These are phyloP conservation scores for Thalia dealbata DNA, from an alignment of 176 grass and related monocot genomes.

Conservation along the genomic window DNA sequence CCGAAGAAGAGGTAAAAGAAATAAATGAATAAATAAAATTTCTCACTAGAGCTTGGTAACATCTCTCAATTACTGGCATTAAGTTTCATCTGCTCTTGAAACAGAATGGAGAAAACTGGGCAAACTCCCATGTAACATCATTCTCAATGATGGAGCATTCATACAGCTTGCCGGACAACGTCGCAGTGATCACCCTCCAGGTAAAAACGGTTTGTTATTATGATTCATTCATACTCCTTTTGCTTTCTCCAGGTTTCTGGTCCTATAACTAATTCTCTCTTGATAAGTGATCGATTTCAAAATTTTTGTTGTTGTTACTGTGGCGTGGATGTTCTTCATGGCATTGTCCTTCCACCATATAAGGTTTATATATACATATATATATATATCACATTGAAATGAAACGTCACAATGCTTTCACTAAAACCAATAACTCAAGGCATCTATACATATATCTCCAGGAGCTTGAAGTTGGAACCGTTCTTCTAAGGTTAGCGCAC, in stretches of 20 bases:
- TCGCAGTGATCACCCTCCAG: conserved; percentile 45
- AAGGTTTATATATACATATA: no score
- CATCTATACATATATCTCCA: neutral
- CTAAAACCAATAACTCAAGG: no score
- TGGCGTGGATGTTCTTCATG: neutral
- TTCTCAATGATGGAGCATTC: conserved; percentile 33
- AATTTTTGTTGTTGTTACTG: neutral
- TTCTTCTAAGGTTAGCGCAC: conserved; percentile 42
- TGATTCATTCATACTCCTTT: no score
- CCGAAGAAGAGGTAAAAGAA: no score
- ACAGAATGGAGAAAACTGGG: conserved; percentile 28
- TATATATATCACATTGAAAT: no score
- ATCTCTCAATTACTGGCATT: neutral
- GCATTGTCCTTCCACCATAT: no score
- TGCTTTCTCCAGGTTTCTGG: neutral
- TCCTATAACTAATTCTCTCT: neutral
- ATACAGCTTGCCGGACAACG: conserved; percentile 44
- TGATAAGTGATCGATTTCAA: neutral
- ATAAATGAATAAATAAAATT: no score
- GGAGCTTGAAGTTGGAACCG: conserved; percentile 38
- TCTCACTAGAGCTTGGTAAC: neutral
- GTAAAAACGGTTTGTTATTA: conserved; percentile 7
- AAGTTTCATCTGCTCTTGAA: neutral
- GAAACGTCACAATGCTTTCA: no score
- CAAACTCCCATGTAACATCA: conserved; percentile 22